These are phyloP conservation scores for Raphidocelis subcapitata DNA, from an alignment of 139 green algal species.

Conservation along the genomic window DNA sequence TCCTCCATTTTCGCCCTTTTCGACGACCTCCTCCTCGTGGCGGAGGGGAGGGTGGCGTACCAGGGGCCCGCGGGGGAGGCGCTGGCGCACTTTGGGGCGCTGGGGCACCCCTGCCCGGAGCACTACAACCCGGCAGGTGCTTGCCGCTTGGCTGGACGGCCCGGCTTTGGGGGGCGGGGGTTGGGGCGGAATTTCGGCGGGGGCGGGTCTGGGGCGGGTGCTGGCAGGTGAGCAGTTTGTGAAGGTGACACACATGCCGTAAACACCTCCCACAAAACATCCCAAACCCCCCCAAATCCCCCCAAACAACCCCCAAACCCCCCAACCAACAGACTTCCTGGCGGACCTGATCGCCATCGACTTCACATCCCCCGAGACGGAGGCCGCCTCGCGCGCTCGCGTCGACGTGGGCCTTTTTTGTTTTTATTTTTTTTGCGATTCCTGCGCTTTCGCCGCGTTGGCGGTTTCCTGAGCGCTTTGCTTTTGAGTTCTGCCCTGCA, in stretches of 20 bases:
- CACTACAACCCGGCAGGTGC: constrained; percentile 73
- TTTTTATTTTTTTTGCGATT: no score
- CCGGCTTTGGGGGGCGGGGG: background rate
- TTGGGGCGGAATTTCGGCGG: background rate
- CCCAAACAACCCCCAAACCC: no score
- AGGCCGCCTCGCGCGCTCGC: constrained; percentile 43
- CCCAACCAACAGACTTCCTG: constrained; percentile 67
- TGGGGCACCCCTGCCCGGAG: constrained; percentile 73
- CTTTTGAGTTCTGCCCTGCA: no score
- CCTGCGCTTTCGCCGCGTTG: no score
- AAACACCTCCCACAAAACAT: no score
- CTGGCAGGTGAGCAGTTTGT: no score
- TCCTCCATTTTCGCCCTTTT: constrained; percentile 87
- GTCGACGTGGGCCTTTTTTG: constrained; percentile 28
- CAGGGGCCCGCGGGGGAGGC: constrained; percentile 39
- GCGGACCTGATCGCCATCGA: constrained; percentile 89
- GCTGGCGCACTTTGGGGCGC: constrained; percentile 69
- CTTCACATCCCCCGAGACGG: constrained; percentile 51
- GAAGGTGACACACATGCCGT: no score
- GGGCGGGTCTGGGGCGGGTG: background rate
- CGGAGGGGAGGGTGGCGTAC: constrained; percentile 59
- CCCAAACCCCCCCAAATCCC: no score
- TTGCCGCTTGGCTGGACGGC: no score
- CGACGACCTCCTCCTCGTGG: constrained; percentile 90
- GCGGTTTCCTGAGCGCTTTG: no score